phyloP scores from a whole-genome alignment of 2,329 filamentous ascomycete species.

The Aureobasidium pullulans region DNA sequence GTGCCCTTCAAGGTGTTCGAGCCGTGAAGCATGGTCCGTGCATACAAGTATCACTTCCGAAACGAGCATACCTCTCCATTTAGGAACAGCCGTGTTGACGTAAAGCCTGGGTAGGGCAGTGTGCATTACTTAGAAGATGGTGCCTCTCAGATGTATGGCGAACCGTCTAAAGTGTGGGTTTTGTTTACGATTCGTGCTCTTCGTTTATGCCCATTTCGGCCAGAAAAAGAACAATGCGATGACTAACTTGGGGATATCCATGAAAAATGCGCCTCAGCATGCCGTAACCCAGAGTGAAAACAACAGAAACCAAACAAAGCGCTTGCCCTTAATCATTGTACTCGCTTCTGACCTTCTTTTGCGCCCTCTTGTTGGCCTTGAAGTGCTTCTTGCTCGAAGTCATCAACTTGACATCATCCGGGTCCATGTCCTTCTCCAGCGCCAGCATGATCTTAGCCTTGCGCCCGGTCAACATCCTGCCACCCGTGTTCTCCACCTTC shows the following conservation, averaged over 20 bases:
- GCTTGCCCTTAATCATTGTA: background rate
- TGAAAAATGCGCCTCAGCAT: constrained; percentile 8
- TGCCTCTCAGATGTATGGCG: too few species aligned
- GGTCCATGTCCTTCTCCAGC: constrained; percentile 76
- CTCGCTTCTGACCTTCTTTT: constrained; percentile 23
- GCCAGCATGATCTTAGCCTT: constrained; percentile 77
- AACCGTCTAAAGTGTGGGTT: too few species aligned
- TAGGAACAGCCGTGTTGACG: too few species aligned
- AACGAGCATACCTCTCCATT: too few species aligned
- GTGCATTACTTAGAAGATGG: too few species aligned
- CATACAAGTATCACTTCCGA: background rate
- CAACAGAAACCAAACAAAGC: background rate
- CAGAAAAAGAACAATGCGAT: background rate
- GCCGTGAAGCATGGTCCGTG: background rate
- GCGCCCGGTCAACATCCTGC: constrained; percentile 69
- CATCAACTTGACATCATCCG: constrained; percentile 37
- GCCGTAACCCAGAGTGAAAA: background rate
- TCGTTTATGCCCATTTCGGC: background rate
- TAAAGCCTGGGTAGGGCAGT: too few species aligned
- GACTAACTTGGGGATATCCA: constrained; percentile 1
- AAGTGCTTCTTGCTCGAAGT: constrained; percentile 80
- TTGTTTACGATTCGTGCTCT: background rate
- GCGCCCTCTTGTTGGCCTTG: constrained; percentile 60
- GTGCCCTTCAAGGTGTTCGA: constrained; percentile 5
- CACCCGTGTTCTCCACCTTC: constrained; percentile 25